phyloP scores from a whole-genome alignment of 2,329 filamentous ascomycete species.

The Calonectria honghensis region DNA sequence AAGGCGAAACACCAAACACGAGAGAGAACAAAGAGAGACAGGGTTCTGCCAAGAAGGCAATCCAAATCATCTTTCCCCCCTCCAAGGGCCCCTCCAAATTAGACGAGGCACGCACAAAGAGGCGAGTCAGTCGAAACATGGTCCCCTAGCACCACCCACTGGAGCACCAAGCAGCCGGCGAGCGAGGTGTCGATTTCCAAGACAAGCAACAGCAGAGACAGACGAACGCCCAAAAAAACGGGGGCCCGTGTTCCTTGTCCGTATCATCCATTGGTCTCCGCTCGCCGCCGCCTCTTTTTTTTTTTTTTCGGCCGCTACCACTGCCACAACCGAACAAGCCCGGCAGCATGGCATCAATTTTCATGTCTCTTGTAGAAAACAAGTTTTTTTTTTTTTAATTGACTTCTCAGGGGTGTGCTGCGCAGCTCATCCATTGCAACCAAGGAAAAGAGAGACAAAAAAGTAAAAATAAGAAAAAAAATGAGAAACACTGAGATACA shows the following conservation, averaged over 20 bases:
- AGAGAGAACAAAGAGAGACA: background rate
- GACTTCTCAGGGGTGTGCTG: background rate
- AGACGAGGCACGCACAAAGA: background rate
- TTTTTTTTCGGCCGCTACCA: background rate
- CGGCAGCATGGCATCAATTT: no score
- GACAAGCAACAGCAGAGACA: background rate
- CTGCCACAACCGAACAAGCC: background rate
- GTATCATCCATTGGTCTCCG: constrained; percentile 3
- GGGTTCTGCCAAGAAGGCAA: background rate
- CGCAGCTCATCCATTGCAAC: no score
- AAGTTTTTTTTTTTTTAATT: background rate
- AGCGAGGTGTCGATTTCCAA: constrained; percentile 3
- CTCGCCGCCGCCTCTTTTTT: background rate
- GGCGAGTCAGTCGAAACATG: constrained; percentile 10
- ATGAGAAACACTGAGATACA: background rate
- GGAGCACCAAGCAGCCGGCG: background rate
- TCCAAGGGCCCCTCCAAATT: background rate
- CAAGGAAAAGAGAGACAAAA: no score
- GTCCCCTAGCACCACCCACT: background rate
- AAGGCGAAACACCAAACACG: background rate
- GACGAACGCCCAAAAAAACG: background rate
- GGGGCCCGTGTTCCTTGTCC: background rate
- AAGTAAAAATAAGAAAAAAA: background rate
- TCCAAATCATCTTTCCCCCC: background rate
- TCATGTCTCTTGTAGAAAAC: constrained; percentile 2